Percentiles rank a stretch among this genome's conserved stretches.
Evolutionary conservation across 2,329 filamentous ascomycete species (phyloP).

Genomic region (Trichophyton schoenleinii): DNA sequence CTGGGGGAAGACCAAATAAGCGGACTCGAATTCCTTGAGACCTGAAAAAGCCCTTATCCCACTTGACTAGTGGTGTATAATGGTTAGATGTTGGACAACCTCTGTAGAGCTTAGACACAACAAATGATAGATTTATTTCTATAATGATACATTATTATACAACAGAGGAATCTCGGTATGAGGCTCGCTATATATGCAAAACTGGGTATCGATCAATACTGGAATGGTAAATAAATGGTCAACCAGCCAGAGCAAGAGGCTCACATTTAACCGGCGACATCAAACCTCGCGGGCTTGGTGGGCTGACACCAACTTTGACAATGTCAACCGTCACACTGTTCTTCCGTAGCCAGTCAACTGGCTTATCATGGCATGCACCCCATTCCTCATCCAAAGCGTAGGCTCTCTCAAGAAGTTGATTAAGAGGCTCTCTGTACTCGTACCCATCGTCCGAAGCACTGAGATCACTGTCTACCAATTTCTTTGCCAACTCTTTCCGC

Average conservation of each 20-base stretch:
- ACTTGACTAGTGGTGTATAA: no score
- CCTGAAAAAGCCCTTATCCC: no score
- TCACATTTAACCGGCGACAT: background rate
- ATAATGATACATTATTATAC: conserved; percentile 2
- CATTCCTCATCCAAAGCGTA: conserved; percentile 23
- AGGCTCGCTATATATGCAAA: background rate
- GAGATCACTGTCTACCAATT: background rate
- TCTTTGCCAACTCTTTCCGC: background rate
- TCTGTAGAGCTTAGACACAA: background rate
- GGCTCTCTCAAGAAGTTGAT: conserved; percentile 27
- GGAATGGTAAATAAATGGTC: background rate
- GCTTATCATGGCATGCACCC: conserved; percentile 7
- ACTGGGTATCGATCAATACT: background rate
- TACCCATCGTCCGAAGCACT: conserved; percentile 17
- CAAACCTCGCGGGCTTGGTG: conserved; percentile 10
- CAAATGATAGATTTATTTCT: background rate
- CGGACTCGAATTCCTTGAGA: no score
- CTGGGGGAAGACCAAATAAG: no score
- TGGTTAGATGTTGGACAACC: no score
- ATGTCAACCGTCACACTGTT: conserved; percentile 23
- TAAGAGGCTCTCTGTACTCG: conserved; percentile 14
- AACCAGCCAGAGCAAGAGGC: background rate
- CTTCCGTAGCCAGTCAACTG: conserved; percentile 15
- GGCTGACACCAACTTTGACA: conserved; percentile 3
- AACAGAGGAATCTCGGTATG: background rate